Base-by-base conservation (phyloP, 2,329 filamentous ascomycete species). In the Atkinsonella texensis region DNA sequence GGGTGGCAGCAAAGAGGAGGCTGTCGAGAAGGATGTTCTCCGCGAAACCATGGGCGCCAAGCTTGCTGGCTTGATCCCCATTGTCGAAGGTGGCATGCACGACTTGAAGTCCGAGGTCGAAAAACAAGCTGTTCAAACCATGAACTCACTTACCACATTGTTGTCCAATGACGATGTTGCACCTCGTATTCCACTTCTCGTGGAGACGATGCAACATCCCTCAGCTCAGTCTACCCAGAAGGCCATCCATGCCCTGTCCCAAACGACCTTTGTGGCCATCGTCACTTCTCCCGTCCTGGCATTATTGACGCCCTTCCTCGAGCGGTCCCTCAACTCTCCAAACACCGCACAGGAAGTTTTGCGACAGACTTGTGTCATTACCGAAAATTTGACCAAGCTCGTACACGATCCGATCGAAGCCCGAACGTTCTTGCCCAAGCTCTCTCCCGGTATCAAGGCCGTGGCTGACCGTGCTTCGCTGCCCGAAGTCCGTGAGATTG, bases 261-360 rank as follows among this genome's bases (percentile, higher is more conserved):
- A 95, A 73, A 98, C 93, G 11, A 98, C 93, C n/a, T 98, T 98
- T 60, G 93, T 98, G 50, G 90, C 93, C 52, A 79, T 95, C 57
- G 93, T 98, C 60, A 96, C 89, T 12, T 96, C 91, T 9, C 93
- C 93, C 10, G 91, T 97, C 5, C 81, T 98, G 53, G 93, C 93
- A 17, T 82, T 98, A 52, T 79, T 98, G 51, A 98, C 93, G 1
- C 93, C 93, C 45, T 85, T 97, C 59, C 81, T 98, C 31, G 93
- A 97, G 72, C 85, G 93, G 60, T 89, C 90, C 17, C 79, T 98
- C 55, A 96, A 96, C 74, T 91, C 84, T 55, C 93, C 91, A 9
- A 81, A 81, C 15, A 98, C 93, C 4, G 79, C 87, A 3, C 93
- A 98, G 68, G 93, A 98, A 71, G 90, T 97, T 20, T 77, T 96